Conservation (phyloP, 2,329 filamentous ascomycete species). For the Colletotrichum siamense region DNA sequence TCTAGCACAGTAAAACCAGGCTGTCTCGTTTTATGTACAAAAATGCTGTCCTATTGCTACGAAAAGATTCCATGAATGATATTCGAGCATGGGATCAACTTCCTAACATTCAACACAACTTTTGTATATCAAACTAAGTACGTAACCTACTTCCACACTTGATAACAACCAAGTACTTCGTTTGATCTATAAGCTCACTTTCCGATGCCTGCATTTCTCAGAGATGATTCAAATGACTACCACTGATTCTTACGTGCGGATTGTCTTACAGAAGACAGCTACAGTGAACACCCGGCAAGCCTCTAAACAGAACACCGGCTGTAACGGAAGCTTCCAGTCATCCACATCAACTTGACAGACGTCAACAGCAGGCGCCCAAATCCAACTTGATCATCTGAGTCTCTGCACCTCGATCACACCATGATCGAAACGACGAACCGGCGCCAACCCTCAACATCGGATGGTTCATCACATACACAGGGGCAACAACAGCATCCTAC, state of each 20-base stretch:
- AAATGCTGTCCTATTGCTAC: accelerated
- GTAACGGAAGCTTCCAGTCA: not conserved
- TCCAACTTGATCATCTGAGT: not conserved
- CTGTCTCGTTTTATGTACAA: not conserved
- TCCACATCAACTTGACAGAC: not conserved
- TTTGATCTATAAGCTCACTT: not conserved
- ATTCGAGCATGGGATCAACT: not conserved
- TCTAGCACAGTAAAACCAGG: not conserved
- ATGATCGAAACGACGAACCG: not conserved
- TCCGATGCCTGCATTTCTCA: not conserved
- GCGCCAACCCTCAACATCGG: not conserved
- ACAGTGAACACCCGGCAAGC: not conserved
- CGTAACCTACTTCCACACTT: not conserved
- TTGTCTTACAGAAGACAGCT: not conserved
- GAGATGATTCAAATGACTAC: not conserved
- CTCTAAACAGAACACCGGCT: not conserved
- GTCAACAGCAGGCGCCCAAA: not conserved
- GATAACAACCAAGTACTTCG: accelerated
- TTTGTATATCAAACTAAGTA: not conserved
- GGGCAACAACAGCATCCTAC: not conserved
- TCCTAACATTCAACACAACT: accelerated
- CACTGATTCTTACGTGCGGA: accelerated
- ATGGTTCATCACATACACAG: not conserved
- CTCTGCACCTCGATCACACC: not conserved
- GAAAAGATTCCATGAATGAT: not conserved